Base-by-base conservation (phyloP, 2,329 filamentous ascomycete genomes). In the Hymenoscyphus fraxineus region DNA sequence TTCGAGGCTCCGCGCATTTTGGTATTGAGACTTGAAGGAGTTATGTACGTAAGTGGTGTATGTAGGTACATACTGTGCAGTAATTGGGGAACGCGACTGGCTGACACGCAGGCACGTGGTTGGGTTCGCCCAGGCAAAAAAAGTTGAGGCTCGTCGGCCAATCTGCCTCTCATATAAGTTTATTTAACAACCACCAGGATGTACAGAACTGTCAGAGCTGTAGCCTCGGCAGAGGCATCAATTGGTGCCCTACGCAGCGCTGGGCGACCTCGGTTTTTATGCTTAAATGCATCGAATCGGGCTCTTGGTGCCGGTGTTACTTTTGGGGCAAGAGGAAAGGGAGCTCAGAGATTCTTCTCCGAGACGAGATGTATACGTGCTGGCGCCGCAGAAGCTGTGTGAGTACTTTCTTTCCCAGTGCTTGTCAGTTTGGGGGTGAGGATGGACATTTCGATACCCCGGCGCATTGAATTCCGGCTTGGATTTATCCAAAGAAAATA, bases 301-400 rank as follows among this genome's bases (percentile, higher is more conserved):
- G 62, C 67, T 39, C 51, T 67, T 12, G 62, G 55, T 44, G 61
- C 51, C 60, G 63, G 59, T 58, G 64, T 63, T 55, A 51, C 58
- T 44, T 60, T 59, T 59, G 65, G 63, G 32, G 59, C 38, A 41
- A 66, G 59, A 63, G 64, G 64, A 39, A 63, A 67, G 41, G 66
- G 66, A 60, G 68, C 66, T 16, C 66, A 68, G 62, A 73, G 73
- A 69, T 68, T 66, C 40, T 74, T 75, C 60, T 75, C 73, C 16
- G 68, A 70, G 58, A 66, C 73, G 47, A 69, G 67, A 59, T 65
- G 64, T 59, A 47, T 68, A 58, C 66, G 69, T 59, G 67, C 70
- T 64, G 70, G 65, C 59, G 69, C 67, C 61, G 72, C 72, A 60
- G 73, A 74, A 64, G 70, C 71, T 68, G 69, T 73, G 72, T 73